Percentiles rank a stretch among this genome's conserved stretches.
phyloP scores from a whole-genome alignment of 139 green algal genomes.

The Chlamydomonas sphaeroides region DNA sequence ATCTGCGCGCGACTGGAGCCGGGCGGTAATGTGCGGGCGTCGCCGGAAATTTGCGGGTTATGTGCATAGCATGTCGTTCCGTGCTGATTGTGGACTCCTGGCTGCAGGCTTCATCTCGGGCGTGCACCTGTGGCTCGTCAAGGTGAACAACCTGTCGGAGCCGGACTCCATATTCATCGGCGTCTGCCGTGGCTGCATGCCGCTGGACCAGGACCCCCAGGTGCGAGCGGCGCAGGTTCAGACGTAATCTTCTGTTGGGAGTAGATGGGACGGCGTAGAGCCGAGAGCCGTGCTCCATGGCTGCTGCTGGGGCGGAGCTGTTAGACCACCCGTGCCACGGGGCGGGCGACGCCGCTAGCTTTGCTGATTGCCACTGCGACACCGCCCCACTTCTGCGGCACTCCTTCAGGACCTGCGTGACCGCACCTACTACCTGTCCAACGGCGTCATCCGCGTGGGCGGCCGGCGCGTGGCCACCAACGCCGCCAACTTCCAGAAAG shows the following conservation, averaged over 20 bases:
- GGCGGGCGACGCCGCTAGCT: no score
- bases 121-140: slow-evolving; percentile 73
- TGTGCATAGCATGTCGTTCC: not conserved
- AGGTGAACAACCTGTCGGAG: slow-evolving; percentile 70
- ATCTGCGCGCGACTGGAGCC: no score
- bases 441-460: slow-evolving; percentile 71
- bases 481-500: slow-evolving; percentile 70
- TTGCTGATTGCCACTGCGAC: not conserved
- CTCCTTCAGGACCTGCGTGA: slow-evolving; percentile 57
- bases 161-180: slow-evolving; percentile 75
- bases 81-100: no score
- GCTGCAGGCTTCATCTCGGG: slow-evolving; percentile 73
- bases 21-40: no score
- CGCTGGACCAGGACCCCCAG: slow-evolving; percentile 70
- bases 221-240: slow-evolving; percentile 5
- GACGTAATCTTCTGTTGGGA: no score
- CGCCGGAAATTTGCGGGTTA: not conserved
- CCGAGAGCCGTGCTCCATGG: no score
- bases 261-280: no score
- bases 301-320: no score
- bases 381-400: not conserved
- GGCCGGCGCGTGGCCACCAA: slow-evolving; percentile 65
- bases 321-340: no score
- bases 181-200: slow-evolving; percentile 71
- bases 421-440: slow-evolving; percentile 66